Percentiles rank a stretch among this genome's conserved stretches.
phyloP scores from a whole-genome alignment of 139 green algal species.

The Picochlorum sp. region DNA sequence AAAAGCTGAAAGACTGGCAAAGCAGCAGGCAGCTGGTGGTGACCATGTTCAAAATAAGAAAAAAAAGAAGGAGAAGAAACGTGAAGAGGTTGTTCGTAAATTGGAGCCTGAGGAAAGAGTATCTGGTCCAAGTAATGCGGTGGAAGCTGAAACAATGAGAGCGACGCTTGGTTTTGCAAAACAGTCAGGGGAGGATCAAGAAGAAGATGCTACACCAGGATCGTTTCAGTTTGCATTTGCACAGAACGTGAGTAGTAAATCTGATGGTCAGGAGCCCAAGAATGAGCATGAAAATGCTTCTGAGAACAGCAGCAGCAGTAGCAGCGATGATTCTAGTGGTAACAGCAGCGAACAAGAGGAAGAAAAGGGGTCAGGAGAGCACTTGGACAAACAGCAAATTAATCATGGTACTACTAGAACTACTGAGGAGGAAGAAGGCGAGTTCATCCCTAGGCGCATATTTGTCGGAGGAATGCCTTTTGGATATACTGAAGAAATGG shows the following conservation, averaged over 20 bases:
- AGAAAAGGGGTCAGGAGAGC: not conserved
- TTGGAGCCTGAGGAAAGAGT: slow-evolving; percentile 23
- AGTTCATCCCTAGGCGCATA: slow-evolving; percentile 35
- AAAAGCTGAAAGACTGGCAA: slow-evolving; percentile 2
- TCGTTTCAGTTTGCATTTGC: slow-evolving; percentile 2
- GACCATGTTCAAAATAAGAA: not conserved
- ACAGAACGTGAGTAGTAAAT: not conserved
- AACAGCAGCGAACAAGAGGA: not conserved
- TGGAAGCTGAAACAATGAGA: slow-evolving; percentile 49
- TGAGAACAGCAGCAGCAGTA: slow-evolving; percentile 3
- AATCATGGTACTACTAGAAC: not conserved
- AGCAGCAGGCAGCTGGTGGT: not conserved
- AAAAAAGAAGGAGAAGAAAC: slow-evolving; percentile 22
- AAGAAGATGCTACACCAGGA: not conserved
- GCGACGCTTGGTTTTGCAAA: slow-evolving; percentile 23
- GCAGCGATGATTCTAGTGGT: not conserved
- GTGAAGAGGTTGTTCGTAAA: slow-evolving; percentile 3
- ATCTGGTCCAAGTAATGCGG: slow-evolving; percentile 52
- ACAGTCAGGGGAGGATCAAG: not conserved
- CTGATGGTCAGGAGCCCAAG: not conserved
- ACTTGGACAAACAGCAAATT: not conserved
- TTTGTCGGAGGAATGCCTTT: slow-evolving; percentile 90
- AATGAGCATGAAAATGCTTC: not conserved
- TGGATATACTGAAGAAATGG: slow-evolving; percentile 45
- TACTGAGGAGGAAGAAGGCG: not conserved